Evolutionary conservation across 192 early-diverging fungal species (phyloP).

Genomic region (Chytriomyces sp.): DNA sequence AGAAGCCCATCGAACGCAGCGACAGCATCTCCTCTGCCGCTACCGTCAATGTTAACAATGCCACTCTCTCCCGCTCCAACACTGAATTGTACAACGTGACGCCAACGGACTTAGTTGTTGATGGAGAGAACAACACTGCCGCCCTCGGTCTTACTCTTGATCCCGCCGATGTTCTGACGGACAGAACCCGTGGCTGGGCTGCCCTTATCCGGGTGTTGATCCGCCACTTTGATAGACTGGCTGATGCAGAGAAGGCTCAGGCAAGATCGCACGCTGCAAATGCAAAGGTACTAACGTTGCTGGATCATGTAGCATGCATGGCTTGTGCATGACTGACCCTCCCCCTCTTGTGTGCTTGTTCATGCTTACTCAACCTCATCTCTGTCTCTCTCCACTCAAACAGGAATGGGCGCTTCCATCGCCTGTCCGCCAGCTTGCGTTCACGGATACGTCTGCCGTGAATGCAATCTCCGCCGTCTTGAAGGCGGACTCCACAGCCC

Average conservation of each 20-base stretch:
- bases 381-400: neutral
- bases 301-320: neutral
- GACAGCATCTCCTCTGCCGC: neutral
- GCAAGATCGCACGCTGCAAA: constrained; percentile 2
- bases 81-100: neutral
- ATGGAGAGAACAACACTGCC: constrained; percentile 1
- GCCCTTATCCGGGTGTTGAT: neutral
- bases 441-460: constrained; percentile 6
- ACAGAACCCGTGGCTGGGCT: constrained; percentile 5
- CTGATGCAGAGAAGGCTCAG: constrained; percentile 11
- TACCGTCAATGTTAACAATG: neutral
- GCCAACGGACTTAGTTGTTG: neutral
- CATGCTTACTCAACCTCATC: neutral
- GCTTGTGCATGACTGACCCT: neutral
- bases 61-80: neutral
- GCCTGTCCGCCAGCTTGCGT: constrained; percentile 12
- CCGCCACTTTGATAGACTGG: neutral
- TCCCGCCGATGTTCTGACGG: constrained; percentile 16
- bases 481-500: constrained; percentile 4
- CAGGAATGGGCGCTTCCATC: constrained; percentile 23
- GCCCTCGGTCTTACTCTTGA: constrained; percentile 8
- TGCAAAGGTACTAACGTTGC: neutral
- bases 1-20: neutral
- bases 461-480: constrained; percentile 4
- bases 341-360: too few relatives aligned